Conservation (phyloP, 2,329 filamentous ascomycete species). For the Blumeriella jaapii region DNA sequence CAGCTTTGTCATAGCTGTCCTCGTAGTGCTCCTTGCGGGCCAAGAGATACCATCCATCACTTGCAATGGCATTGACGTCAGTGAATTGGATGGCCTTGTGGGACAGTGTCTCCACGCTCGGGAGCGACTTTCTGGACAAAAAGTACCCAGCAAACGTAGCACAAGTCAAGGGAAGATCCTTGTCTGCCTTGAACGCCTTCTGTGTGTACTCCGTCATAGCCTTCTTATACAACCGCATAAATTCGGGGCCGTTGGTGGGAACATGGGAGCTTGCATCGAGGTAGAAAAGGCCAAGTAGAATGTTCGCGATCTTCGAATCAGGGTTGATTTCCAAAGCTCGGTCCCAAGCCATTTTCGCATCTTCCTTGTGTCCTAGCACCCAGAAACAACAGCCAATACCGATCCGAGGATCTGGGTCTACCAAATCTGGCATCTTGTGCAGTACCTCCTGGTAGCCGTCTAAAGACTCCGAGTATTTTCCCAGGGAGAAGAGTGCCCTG, state of each 20-base stretch:
- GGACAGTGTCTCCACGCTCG: conserved; percentile 74
- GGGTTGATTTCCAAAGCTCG: conserved; percentile 69
- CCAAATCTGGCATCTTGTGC: conserved; percentile 71
- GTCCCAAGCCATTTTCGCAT: conserved; percentile 85
- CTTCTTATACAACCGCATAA: conserved; percentile 76
- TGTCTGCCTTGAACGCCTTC: conserved; percentile 87
- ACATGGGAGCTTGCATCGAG: conserved; percentile 77
- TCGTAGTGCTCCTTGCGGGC: conserved; percentile 84
- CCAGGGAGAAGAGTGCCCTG: conserved; percentile 74
- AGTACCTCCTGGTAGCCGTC: conserved; percentile 80
- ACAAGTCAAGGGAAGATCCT: conserved; percentile 79
- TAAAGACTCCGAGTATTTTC: conserved; percentile 74
- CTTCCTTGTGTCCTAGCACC: conserved; percentile 89
- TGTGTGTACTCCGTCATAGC: conserved; percentile 93
- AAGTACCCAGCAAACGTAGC: conserved; percentile 88
- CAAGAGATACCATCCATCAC: conserved; percentile 93
- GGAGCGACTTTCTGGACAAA: conserved; percentile 66
- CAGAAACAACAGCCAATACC: conserved; percentile 96
- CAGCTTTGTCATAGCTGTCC: conserved; percentile 62
- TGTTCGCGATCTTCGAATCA: conserved; percentile 80
- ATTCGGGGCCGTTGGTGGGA: conserved; percentile 72
- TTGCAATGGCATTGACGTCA: conserved; percentile 91
- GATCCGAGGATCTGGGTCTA: conserved; percentile 89
- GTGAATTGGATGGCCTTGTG: conserved; percentile 92
- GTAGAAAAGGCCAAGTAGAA: conserved; percentile 81